These are phyloP conservation scores for Fusarium transvaalense DNA, from an alignment of 2,329 filamentous ascomycete genomes.

Conservation along the genomic window DNA sequence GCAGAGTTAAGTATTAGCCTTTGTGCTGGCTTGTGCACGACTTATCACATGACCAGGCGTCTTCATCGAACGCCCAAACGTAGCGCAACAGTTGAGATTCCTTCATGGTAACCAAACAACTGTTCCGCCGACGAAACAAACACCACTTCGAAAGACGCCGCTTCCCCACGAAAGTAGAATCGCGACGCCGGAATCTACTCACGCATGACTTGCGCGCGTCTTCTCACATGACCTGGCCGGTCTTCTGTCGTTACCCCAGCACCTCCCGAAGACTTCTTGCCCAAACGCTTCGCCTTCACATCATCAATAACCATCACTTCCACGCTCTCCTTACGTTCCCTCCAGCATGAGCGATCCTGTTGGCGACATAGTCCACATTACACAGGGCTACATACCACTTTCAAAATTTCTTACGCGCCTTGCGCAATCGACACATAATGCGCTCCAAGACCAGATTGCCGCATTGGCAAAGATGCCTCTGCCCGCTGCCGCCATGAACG, in stretches of 20 bases:
- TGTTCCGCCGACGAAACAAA: constrained; percentile 13
- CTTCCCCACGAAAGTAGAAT: neutral
- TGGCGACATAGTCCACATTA: constrained; percentile 77
- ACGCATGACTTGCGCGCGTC: constrained; percentile 25
- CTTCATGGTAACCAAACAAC: constrained; percentile 10
- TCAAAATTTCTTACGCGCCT: constrained; percentile 80
- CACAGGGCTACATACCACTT: constrained; percentile 80
- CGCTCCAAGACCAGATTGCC: constrained; percentile 76
- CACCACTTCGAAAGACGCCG: neutral
- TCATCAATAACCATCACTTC: constrained; percentile 26
- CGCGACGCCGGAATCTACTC: constrained; percentile 1
- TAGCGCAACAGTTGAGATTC: constrained; percentile 24
- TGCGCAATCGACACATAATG: constrained; percentile 85
- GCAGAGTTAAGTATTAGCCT: neutral
- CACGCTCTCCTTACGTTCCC: constrained; percentile 45
- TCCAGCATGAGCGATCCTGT: constrained; percentile 69
- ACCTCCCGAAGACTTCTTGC: constrained; percentile 29
- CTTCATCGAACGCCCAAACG: constrained; percentile 13
- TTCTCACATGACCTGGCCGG: constrained; percentile 51
- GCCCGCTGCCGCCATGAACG: constrained; percentile 63
- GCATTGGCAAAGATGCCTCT: constrained; percentile 77
- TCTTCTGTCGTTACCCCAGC: constrained; percentile 35
- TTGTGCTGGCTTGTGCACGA: constrained; percentile 43
- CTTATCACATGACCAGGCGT: constrained; percentile 37
- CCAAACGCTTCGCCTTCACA: constrained; percentile 22